Evolutionary conservation across 1,139 yeast species (phyloP), one percentile per base, ranked within the genome.

Genomic region (Scheffersomyces stambukii): DNA sequence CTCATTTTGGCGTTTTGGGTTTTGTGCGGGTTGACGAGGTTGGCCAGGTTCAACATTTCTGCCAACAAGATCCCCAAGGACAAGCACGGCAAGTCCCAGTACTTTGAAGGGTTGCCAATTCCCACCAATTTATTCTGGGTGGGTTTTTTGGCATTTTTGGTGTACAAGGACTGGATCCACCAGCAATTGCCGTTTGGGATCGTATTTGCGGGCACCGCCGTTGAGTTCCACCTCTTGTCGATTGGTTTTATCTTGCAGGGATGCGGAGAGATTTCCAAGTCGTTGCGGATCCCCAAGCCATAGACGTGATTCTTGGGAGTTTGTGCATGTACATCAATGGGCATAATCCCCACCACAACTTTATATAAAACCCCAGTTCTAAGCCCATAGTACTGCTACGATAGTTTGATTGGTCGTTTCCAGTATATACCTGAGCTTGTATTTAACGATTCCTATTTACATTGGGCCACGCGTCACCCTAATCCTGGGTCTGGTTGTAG

Each of bases 41-140:
- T 91, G 46, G 98, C 98, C 7, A 73, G 98, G 52, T 91, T 88
- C 62, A 91, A 91, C 50, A 94, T 93, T 31, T 85, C 96, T 1
- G 94, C 93, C 4, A 81, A 91, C 33, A 84, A 85, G 43, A 75
- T 93, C 38, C 97, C 98, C 30, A 88, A 88, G 61, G 96, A 89
- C 52, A 69, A 71, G 34, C 54, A 70, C 12, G 96, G 96, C 16
- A 88, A 88, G 58, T 76, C 89, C 13, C 75, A 80, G 50, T 75
- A 70, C 45, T 91, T 91, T 54, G 98, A 91, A 64, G 98, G 98
- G 8, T 75, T 91, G 29, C 98, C 98, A 10, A 86, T 91, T 45
- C 98, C 98, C 33, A 79, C 94, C 4, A 81, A 94, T 27, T 67
- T 91, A 43, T 61, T 73, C 29, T 70, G 91, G 54, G 95, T 91